These are phyloP conservation scores for Hsuehochloa calcarea DNA, from an alignment of 176 grass and related monocot species.

Conservation along the genomic window DNA sequence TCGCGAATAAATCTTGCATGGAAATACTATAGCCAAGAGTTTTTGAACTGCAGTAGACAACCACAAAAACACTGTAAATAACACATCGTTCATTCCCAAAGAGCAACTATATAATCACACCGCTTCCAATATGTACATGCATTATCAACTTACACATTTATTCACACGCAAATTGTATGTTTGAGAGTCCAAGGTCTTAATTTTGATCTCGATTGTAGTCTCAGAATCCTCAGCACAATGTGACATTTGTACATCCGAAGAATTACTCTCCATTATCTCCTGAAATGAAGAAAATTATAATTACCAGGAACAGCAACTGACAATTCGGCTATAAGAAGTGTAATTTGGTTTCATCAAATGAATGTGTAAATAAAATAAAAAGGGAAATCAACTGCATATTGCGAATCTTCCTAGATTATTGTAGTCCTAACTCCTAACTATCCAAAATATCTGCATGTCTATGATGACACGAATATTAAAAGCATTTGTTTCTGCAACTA, in stretches of 20 bases:
- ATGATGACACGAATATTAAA: neutral
- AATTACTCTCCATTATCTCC: conserved; percentile 54
- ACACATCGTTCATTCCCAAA: neutral
- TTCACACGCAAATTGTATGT: conserved; percentile 89
- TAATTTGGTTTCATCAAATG: neutral
- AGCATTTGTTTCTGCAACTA: neutral
- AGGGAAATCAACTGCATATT: conserved; percentile 10
- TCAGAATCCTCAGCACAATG: conserved; percentile 40
- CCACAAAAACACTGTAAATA: neutral
- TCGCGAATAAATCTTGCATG: conserved; percentile 15
- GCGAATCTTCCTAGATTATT: neutral
- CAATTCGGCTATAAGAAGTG: neutral
- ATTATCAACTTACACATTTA: conserved; percentile 77
- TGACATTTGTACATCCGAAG: conserved; percentile 51
- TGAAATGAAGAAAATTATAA: conserved; percentile 12
- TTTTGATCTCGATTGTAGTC: conserved; percentile 87
- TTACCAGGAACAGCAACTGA: neutral
- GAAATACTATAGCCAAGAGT: neutral
- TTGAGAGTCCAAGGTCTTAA: conserved; percentile 97
- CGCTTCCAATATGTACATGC: neutral
- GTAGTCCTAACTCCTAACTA: neutral
- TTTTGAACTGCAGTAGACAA: neutral
- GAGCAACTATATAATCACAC: conserved; percentile 14
- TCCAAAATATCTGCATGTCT: neutral
- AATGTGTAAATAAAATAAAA: neutral